Conservation (phyloP, 164 flowering plant species). For the Sedum album region DNA sequence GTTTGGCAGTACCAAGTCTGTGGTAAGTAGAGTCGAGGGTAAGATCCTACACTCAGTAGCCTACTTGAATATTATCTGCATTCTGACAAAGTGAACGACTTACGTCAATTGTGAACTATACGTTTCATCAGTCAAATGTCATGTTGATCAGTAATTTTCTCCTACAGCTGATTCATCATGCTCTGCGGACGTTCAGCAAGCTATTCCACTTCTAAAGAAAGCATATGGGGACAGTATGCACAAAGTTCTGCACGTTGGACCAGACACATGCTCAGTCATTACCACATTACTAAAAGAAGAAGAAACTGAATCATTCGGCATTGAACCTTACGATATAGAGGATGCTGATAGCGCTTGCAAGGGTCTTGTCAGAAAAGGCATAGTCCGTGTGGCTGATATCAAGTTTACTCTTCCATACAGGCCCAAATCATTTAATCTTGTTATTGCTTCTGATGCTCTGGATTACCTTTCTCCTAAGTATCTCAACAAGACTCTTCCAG, state of each 20-base stretch:
- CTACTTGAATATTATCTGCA: neutral
- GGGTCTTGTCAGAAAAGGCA: slow-evolving; percentile 41
- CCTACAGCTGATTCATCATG: slow-evolving; percentile 41
- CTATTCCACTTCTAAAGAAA: slow-evolving; percentile 34
- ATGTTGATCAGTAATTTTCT: neutral
- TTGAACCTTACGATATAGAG: slow-evolving; percentile 61
- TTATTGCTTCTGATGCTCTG: too few relatives aligned
- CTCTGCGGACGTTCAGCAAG: slow-evolving; percentile 42
- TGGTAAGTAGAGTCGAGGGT: slow-evolving; percentile 11
- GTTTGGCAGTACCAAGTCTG: neutral
- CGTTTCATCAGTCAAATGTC: neutral
- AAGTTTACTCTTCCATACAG: slow-evolving; percentile 10
- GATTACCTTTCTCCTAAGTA: too few relatives aligned
- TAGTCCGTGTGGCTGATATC: too few relatives aligned
- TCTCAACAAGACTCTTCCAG: too few relatives aligned
- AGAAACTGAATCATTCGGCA: slow-evolving; percentile 37
- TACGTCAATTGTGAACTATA: neutral
- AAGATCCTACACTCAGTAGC: neutral
- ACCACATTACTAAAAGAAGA: slow-evolving; percentile 5
- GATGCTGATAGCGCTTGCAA: slow-evolving; percentile 49
- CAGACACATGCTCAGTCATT: too few relatives aligned
- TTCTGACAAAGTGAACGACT: too few relatives aligned
- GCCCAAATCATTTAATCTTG: too few relatives aligned
- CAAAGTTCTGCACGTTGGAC: too few relatives aligned
- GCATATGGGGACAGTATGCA: too few relatives aligned